Evolutionary conservation across 2,329 filamentous ascomycete genomes (phyloP).

Genomic region (Aspergillus hiratsukae): DNA sequence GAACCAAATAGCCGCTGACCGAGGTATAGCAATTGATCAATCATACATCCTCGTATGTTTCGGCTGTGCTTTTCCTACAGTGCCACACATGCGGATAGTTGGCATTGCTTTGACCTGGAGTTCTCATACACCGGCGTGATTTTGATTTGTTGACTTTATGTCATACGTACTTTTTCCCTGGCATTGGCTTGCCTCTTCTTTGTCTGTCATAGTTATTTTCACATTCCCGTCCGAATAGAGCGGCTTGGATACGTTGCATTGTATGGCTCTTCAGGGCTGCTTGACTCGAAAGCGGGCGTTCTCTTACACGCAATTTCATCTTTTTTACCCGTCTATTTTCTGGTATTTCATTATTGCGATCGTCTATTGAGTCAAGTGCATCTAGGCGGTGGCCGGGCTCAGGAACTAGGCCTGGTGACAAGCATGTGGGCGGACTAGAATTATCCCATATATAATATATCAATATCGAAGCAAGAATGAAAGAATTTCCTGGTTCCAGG

Average conservation of each 20-base stretch:
- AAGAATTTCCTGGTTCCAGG: not conserved
- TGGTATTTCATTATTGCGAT: not conserved
- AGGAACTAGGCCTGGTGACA: not conserved
- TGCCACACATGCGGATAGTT: not conserved
- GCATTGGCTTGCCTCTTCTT: not conserved
- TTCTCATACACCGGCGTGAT: not conserved
- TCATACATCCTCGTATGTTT: not conserved
- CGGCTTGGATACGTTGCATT: conserved; percentile 6
- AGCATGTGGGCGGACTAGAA: not conserved
- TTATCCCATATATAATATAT: not conserved
- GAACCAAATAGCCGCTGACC: conserved; percentile 14
- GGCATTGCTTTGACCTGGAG: not conserved
- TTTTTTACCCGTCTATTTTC: not conserved
- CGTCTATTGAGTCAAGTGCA: not conserved
- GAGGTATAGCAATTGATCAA: conserved; percentile 25
- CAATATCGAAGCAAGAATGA: conserved; percentile 7
- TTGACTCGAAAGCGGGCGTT: conserved; percentile 1
- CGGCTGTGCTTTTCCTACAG: not conserved
- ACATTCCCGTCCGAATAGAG: not conserved
- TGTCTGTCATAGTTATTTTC: not conserved
- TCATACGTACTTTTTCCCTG: not conserved
- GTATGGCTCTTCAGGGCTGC: conserved; percentile 4
- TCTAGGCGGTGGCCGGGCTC: not conserved
- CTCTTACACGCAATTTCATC: not conserved
- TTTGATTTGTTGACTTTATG: not conserved